Percentiles rank a stretch among this genome's conserved stretches.
phyloP scores from a whole-genome alignment of 192 early-diverging fungal genomes.

The Backusella westeae region DNA sequence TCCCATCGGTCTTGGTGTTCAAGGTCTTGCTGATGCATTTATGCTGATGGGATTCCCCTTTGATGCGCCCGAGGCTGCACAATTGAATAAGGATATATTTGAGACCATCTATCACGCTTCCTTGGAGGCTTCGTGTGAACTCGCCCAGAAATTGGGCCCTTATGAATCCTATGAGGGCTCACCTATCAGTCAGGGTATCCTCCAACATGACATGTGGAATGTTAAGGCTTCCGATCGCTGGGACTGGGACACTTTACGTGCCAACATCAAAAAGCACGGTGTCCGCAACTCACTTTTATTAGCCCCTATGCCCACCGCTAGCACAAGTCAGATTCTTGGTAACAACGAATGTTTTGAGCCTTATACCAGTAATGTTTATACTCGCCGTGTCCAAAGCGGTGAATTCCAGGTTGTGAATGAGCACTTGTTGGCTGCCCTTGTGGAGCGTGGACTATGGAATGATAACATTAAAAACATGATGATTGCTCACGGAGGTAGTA shows the following conservation, averaged over 20 bases:
- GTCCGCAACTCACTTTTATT: conserved; percentile 91
- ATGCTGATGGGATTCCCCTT: conserved; percentile 91
- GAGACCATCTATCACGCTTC: conserved; percentile 94
- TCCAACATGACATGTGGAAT: conserved; percentile 94
- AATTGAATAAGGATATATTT: conserved; percentile 87
- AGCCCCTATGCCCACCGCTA: conserved; percentile 96
- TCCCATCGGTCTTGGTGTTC: conserved; percentile 88
- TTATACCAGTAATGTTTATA: conserved; percentile 91
- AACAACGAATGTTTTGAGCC: conserved; percentile 97
- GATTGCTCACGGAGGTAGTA: conserved; percentile 87
- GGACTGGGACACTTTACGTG: conserved; percentile 85
- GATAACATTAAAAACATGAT: conserved; percentile 94
- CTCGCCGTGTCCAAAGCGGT: conserved; percentile 90
- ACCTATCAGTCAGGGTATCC: conserved; percentile 78
- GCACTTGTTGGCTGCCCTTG: conserved; percentile 90
- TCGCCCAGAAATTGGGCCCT: conserved; percentile 72
- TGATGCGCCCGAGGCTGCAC: conserved; percentile 77
- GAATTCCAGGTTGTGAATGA: conserved; percentile 99
- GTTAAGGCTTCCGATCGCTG: conserved; percentile 73
- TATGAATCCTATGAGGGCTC: conserved; percentile 86
- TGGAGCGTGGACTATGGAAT: conserved; percentile 88
- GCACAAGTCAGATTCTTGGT: conserved; percentile 92
- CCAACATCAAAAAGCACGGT: conserved; percentile 73
- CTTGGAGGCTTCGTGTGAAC: conserved; percentile 86
- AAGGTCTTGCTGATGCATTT: conserved; percentile 96